phyloP scores from a whole-genome alignment of 129 eudicot species.

The Lonicera japonica region DNA sequence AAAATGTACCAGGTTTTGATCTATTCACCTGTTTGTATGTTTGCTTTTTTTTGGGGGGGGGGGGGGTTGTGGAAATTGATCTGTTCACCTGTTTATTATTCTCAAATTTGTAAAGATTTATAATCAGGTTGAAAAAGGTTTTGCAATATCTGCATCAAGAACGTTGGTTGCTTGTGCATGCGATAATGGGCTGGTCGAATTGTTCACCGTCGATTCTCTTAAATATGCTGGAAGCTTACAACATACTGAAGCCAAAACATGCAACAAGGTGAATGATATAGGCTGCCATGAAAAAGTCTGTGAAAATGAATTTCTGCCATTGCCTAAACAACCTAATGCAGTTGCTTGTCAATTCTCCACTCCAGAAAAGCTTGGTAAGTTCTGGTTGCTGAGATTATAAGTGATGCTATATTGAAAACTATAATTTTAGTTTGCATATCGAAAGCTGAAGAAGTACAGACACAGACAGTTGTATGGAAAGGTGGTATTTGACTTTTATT shows the following conservation, averaged over 20 bases:
- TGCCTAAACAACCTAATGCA: constrained; percentile 55
- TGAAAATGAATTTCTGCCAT: constrained; percentile 15
- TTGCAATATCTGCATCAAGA: constrained; percentile 55
- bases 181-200: constrained; percentile 55
- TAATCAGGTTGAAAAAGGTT: constrained; percentile 58
- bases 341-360: constrained; percentile 68
- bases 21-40: not conserved
- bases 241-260: constrained; percentile 34
- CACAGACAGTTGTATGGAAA: not conserved
- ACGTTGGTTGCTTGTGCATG: constrained; percentile 76
- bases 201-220: constrained; percentile 36
- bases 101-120: constrained; percentile 7
- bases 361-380: constrained; percentile 52
- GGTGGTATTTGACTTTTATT: not conserved
- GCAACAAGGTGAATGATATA: constrained; percentile 10
- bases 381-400: not conserved
- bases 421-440: not conserved
- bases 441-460: not conserved
- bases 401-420: not conserved
- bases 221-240: constrained; percentile 47
- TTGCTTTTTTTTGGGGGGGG: too few species aligned
- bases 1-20: not conserved
- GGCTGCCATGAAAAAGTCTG: constrained; percentile 10
- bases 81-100: not conserved
- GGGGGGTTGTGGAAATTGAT: too few species aligned